Evolutionary conservation across 345 rosid species (phyloP).

Genomic region (Populus davidiana): DNA sequence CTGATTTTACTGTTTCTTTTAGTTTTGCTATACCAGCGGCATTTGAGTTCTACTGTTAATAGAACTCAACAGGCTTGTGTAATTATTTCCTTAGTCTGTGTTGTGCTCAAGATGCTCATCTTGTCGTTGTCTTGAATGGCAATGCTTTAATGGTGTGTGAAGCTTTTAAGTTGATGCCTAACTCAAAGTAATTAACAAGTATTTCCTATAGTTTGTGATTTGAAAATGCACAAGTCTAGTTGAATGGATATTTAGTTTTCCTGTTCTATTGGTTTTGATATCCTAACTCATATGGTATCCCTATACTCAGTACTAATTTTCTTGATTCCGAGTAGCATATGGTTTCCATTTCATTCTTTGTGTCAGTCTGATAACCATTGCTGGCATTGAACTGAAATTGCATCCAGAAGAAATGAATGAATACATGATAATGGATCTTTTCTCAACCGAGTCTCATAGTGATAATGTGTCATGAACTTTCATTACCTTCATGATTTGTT

Average conservation of each 20-base stretch:
- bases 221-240: background rate
- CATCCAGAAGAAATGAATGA: constrained; percentile 5
- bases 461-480: background rate
- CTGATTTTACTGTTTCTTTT: background rate
- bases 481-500: constrained; percentile 14
- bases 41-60: background rate
- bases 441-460: background rate
- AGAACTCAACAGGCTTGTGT: background rate
- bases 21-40: background rate
- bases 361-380: background rate
- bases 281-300: background rate
- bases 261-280: background rate
- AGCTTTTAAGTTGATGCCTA: constrained; percentile 3
- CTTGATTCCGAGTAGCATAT: background rate
- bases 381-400: background rate
- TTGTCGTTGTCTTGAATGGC: background rate
- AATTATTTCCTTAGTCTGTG: background rate
- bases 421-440: constrained; percentile 1
- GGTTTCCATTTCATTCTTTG: background rate
- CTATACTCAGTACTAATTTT: background rate
- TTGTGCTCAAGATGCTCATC: background rate
- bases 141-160: background rate
- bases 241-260: background rate
- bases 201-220: background rate
- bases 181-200: background rate